Conservation (phyloP, 176 grass and related monocot species). For the bread wheat (Triticum aestivum) region DNA sequence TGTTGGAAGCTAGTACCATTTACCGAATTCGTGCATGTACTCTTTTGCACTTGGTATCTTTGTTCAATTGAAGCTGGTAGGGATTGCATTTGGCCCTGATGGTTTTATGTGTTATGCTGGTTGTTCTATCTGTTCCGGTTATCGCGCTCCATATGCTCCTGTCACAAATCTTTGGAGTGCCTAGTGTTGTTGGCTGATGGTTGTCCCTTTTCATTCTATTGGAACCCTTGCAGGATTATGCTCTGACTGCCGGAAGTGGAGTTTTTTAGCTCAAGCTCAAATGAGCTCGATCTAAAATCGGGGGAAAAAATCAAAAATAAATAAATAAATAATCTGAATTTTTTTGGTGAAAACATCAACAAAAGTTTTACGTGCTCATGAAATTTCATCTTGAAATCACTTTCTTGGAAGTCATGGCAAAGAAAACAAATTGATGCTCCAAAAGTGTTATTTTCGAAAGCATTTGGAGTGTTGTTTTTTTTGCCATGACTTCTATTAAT, state of each 20-base stretch:
- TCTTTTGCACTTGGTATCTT: constrained; percentile 15
- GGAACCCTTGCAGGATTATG: neutral
- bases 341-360: too few relatives aligned
- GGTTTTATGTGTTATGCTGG: neutral
- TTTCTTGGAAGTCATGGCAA: too few relatives aligned
- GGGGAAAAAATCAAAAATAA: too few relatives aligned
- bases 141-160: neutral
- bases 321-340: too few relatives aligned
- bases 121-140: neutral
- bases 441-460: too few relatives aligned
- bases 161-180: neutral
- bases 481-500: too few relatives aligned
- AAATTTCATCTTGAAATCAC: too few relatives aligned
- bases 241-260: neutral
- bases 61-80: constrained; percentile 13
- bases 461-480: too few relatives aligned
- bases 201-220: neutral
- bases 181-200: neutral
- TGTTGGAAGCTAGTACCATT: neutral
- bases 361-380: too few relatives aligned
- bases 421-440: too few relatives aligned
- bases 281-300: too few relatives aligned
- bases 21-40: neutral
- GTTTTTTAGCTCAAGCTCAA: too few relatives aligned
- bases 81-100: neutral